Conservation (phyloP, 306 rosid species). For the Boehmeria nivea region DNA sequence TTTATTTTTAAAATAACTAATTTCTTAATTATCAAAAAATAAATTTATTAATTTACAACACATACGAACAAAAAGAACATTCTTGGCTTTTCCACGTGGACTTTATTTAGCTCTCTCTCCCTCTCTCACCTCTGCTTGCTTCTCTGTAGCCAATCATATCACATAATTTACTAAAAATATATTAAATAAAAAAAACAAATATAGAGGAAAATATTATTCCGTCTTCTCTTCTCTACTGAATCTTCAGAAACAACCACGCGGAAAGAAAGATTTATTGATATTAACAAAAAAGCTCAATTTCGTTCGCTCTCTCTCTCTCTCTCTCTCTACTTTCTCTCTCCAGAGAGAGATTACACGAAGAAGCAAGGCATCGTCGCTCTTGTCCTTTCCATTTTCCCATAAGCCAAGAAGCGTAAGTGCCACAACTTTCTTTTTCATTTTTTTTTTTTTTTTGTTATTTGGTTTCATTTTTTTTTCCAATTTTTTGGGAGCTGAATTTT, state of each 20-base stretch:
- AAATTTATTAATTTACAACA: neutral
- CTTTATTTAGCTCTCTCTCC: neutral
- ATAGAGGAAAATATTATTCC: constrained; percentile 5
- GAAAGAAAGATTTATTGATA: too few species aligned
- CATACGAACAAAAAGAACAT: neutral
- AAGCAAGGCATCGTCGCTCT: constrained; percentile 50
- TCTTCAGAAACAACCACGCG: constrained; percentile 26
- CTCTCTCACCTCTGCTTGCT: neutral
- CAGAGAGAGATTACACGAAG: constrained; percentile 2
- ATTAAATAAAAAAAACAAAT: neutral
- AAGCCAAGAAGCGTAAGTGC: constrained; percentile 30
- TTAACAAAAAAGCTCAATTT: constrained; percentile 7
- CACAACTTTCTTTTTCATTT: constrained; percentile 11
- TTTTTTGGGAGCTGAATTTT: constrained; percentile 1
- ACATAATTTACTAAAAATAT: neutral
- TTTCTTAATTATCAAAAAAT: neutral
- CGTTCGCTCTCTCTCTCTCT: constrained; percentile 6
- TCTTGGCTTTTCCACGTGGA: neutral
- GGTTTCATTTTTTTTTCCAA: too few species aligned
- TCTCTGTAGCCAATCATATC: neutral
- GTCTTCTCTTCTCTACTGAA: constrained; percentile 2
- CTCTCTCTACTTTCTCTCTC: constrained; percentile 4
- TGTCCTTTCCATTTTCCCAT: constrained; percentile 19
- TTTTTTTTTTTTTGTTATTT: constrained; percentile 10
- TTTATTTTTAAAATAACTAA: too few species aligned